Evolutionary conservation across 2,329 filamentous ascomycete species (phyloP), one percentile per base, ranked within the genome.

Genomic region (Aspergillus costaricaensis): DNA sequence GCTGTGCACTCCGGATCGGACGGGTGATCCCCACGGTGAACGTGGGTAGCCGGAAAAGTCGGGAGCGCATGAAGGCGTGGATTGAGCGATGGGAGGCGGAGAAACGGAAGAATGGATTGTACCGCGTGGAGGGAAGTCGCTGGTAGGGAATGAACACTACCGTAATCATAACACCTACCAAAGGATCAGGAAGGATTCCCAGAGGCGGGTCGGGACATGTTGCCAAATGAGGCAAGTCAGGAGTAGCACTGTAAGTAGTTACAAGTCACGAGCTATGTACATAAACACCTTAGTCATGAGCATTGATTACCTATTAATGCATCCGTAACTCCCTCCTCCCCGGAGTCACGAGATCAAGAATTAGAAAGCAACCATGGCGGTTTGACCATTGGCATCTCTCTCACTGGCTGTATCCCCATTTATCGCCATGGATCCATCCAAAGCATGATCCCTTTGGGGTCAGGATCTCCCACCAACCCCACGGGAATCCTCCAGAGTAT

Each of bases 1-100:
- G 94, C 67, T 95, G 95, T 82, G 86, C 89, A 19, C 74, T 99
- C 74, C 81, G 91, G 59, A 96, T 99, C 65, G 92, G 94, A 65
- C 91, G 89, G 76, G 86, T 99, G 6, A 89, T 99, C 15, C 95
- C 95, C 0, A 99, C 95, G 0, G 95, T 99, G 3, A 98, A 99
- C 73, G 84, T 89, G n/a, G 87, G 86, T 0, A 87, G 79, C 64
- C 84, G 81, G 39, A 88, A 85, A 76, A 82, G 80, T 41, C 80
- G 87, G 61, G 87, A 89, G 72, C 82, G 79, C 72, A 90, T 90
- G 86, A 88, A 87, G 74, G 77, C 70, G 2, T 89, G 86, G 87
- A 83, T 85, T 66, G 86, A 88, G 65, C 81, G 82, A 65, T 89
- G 87, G 86, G 82, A 85, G 36, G 76, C 76, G 5, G 86, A 89